phyloP scores from a whole-genome alignment of 2,329 filamentous ascomycete species.

The Colletotrichum godetiae region DNA sequence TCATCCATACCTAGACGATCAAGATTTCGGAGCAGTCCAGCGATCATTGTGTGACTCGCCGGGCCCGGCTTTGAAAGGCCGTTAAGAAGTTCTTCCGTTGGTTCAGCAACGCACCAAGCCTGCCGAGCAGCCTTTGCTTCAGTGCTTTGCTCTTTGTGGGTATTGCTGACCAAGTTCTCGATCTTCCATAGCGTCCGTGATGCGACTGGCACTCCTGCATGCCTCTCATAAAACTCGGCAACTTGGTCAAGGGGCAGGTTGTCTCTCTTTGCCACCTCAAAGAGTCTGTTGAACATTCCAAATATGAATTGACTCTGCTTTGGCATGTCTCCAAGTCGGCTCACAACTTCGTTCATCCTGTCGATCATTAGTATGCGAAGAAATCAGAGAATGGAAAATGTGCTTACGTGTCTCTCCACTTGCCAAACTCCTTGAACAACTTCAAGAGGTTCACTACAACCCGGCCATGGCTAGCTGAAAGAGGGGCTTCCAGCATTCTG shows the following conservation, averaged over 20 bases:
- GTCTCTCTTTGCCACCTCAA: conserved; percentile 9
- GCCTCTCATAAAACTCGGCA: conserved; percentile 4
- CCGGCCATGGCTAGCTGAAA: conserved; percentile 25
- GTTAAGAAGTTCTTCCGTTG: not conserved
- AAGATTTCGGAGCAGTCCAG: conserved; percentile 22
- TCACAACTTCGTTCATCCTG: conserved; percentile 9
- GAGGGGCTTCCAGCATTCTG: not conserved
- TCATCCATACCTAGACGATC: conserved; percentile 22
- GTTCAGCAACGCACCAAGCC: conserved; percentile 16
- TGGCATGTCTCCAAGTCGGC: not conserved
- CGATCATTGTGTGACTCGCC: conserved; percentile 10
- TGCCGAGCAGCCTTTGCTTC: conserved; percentile 25
- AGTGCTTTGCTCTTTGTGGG: not conserved
- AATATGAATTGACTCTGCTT: conserved; percentile 12
- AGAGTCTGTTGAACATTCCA: conserved; percentile 23
- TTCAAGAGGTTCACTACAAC: conserved; percentile 15
- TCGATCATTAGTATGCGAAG: not conserved
- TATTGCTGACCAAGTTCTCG: conserved; percentile 9
- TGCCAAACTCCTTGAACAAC: conserved; percentile 8
- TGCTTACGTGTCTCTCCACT: conserved; percentile 15
- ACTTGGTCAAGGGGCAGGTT: conserved; percentile 12
- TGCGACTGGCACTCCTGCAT: not conserved
- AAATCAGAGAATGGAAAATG: too few relatives aligned
- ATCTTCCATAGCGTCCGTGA: not conserved
- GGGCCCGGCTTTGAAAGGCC: not conserved